phyloP scores from a whole-genome alignment of 2,329 filamentous ascomycete species.

The Apiospora pterosperma region DNA sequence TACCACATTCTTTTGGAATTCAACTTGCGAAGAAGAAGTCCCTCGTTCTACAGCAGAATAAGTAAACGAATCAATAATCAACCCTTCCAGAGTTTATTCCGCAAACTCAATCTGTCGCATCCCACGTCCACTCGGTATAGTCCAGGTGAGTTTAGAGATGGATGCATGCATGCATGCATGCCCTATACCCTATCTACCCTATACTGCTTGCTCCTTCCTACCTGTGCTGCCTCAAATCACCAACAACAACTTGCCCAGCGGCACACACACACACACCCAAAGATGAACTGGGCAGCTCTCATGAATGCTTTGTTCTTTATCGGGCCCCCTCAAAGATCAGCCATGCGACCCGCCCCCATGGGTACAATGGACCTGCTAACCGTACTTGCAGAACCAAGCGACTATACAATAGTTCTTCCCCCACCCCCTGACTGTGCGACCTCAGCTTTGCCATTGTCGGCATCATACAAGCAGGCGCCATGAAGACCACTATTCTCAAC shows the following conservation, averaged over 20 bases:
- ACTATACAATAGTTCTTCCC: neutral
- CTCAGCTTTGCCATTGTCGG: neutral
- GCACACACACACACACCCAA: too few species aligned
- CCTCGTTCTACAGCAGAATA: conserved; percentile 5
- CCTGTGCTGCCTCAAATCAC: neutral
- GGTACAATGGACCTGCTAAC: neutral
- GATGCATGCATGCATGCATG: too few species aligned
- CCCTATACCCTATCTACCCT: neutral
- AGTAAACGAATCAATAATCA: neutral
- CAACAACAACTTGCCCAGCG: neutral
- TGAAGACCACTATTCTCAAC: conserved; percentile 46
- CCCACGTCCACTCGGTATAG: neutral
- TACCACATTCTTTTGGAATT: conserved; percentile 14
- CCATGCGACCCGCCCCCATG: neutral
- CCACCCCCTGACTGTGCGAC: neutral
- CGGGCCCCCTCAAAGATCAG: neutral
- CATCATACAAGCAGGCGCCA: conserved; percentile 18
- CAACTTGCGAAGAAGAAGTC: conserved; percentile 6
- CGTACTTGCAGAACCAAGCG: neutral
- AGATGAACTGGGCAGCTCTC: too few species aligned
- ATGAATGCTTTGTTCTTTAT: neutral
- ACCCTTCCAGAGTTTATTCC: neutral
- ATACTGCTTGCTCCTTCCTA: neutral
- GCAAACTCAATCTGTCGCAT: neutral
- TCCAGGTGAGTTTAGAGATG: neutral